phyloP scores from a whole-genome alignment of 768 basidiomycete species.

The Tubosaeta sp. region DNA sequence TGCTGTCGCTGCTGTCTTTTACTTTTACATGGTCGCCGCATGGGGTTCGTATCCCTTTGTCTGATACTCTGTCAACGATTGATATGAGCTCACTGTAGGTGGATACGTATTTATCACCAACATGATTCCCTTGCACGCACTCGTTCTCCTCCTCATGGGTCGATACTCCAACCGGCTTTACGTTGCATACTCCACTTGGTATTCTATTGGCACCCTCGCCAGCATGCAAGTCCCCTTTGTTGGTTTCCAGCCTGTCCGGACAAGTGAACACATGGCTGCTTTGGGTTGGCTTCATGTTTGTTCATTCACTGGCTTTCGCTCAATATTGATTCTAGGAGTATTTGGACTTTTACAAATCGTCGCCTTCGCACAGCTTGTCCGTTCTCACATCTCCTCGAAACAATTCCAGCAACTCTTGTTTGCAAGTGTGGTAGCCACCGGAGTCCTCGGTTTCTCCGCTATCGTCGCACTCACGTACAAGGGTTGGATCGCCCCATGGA shows the following conservation, averaged over 20 bases:
- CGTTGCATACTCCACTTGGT: slow-evolving; percentile 95
- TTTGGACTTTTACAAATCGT: slow-evolving; percentile 96
- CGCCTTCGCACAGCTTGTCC: slow-evolving; percentile 85
- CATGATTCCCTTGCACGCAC: slow-evolving; percentile 96
- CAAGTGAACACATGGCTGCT: slow-evolving; percentile 98
- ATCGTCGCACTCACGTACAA: slow-evolving; percentile 84
- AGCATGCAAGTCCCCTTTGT: slow-evolving; percentile 99
- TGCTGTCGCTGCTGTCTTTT: slow-evolving; percentile 88
- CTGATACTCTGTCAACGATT: not conserved
- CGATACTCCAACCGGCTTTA: slow-evolving; percentile 90
- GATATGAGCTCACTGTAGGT: slow-evolving; percentile 42
- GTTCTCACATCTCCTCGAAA: slow-evolving; percentile 84
- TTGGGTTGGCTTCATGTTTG: slow-evolving; percentile 52
- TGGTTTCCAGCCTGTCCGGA: slow-evolving; percentile 96
- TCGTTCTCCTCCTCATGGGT: slow-evolving; percentile 95
- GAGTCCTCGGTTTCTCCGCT: slow-evolving; percentile 65
- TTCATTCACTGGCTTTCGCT: not conserved
- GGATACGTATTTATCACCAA: slow-evolving; percentile 99
- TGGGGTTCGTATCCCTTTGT: slow-evolving; percentile 64
- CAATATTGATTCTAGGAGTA: slow-evolving; percentile 54
- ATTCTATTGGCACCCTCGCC: slow-evolving; percentile 92
- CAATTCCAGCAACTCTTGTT: slow-evolving; percentile 86
- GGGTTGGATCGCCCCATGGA: slow-evolving; percentile 98
- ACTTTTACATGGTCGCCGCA: slow-evolving; percentile 99
- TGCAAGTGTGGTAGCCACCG: slow-evolving; percentile 61